Percentiles rank a stretch among this genome's conserved stretches.
Evolutionary conservation across 768 basidiomycete species (phyloP).

Genomic region (Lentinula aciculospora): DNA sequence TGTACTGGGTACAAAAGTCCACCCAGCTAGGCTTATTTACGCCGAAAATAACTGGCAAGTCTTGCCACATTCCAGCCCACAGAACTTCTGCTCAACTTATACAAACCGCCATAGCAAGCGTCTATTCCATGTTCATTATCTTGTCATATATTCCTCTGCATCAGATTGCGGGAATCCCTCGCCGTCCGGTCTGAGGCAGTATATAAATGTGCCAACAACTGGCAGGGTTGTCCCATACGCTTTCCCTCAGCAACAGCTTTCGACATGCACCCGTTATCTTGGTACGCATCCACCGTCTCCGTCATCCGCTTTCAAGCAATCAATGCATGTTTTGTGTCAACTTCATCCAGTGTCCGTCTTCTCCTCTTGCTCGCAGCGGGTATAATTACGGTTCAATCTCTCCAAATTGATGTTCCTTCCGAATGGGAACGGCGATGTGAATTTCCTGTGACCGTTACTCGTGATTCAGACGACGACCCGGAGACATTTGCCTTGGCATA

Average conservation of each 20-base stretch:
- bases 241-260: not conserved
- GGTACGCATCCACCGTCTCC: not conserved
- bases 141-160: not conserved
- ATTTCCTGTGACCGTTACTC: not conserved
- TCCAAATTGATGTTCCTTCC: not conserved
- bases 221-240: too few relatives aligned
- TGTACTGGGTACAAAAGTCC: too few relatives aligned
- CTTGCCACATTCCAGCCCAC: too few relatives aligned
- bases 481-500: constrained; percentile 1
- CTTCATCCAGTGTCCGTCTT: not conserved
- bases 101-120: too few relatives aligned
- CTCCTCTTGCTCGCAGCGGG: not conserved
- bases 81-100: too few relatives aligned
- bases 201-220: not conserved
- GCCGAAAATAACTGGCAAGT: too few relatives aligned
- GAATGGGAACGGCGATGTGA: not conserved
- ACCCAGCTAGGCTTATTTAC: too few relatives aligned
- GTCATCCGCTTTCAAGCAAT: not conserved
- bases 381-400: not conserved
- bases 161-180: not conserved
- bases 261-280: not conserved
- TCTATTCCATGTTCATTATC: not conserved
- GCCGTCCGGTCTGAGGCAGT: not conserved
- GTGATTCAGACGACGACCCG: not conserved
- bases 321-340: too few relatives aligned